phyloP scores from a whole-genome alignment of 345 rosid genomes.

The Durio zibethinus region DNA sequence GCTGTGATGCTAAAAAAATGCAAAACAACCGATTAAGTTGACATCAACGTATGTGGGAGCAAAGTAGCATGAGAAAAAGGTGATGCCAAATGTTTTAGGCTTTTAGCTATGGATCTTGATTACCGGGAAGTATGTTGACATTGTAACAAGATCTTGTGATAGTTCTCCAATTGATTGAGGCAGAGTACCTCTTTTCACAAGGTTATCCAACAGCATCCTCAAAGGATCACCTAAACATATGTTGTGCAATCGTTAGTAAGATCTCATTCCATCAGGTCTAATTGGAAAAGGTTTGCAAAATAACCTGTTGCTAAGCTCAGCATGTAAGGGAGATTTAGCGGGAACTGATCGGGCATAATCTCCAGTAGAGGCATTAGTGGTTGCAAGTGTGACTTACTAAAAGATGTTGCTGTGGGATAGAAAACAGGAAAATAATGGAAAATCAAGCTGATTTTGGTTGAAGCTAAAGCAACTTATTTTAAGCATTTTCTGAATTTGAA shows the following conservation, averaged over 20 bases:
- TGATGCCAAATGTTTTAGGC: not conserved
- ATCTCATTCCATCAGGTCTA: not conserved
- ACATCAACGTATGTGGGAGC: not conserved
- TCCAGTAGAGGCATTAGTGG: slow-evolving; percentile 38
- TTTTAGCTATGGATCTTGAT: too few relatives aligned
- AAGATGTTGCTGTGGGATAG: slow-evolving; percentile 48
- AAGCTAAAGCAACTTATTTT: not conserved
- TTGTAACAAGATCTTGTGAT: slow-evolving; percentile 29
- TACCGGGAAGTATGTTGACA: slow-evolving; percentile 38
- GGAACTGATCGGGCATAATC: slow-evolving; percentile 36
- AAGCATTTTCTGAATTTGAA: not conserved
- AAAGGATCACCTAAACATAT: slow-evolving; percentile 34
- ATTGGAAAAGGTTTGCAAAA: slow-evolving; percentile 3
- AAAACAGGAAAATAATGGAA: too few relatives aligned
- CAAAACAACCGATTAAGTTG: too few relatives aligned
- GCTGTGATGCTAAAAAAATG: not conserved
- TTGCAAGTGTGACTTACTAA: slow-evolving; percentile 36
- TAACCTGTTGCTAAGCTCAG: slow-evolving; percentile 41
- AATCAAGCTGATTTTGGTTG: too few relatives aligned
- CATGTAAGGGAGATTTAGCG: slow-evolving; percentile 31
- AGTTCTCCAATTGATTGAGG: slow-evolving; percentile 26
- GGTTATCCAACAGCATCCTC: slow-evolving; percentile 31
- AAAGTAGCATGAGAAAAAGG: not conserved
- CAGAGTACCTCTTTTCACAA: slow-evolving; percentile 31
- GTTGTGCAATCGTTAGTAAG: not conserved